A percentile compares a stretch with the other conserved stretches of the same genome.
Evolutionary conservation across 345 rosid genomes (phyloP).

Genomic region (Rhodomyrtus tomentosa): DNA sequence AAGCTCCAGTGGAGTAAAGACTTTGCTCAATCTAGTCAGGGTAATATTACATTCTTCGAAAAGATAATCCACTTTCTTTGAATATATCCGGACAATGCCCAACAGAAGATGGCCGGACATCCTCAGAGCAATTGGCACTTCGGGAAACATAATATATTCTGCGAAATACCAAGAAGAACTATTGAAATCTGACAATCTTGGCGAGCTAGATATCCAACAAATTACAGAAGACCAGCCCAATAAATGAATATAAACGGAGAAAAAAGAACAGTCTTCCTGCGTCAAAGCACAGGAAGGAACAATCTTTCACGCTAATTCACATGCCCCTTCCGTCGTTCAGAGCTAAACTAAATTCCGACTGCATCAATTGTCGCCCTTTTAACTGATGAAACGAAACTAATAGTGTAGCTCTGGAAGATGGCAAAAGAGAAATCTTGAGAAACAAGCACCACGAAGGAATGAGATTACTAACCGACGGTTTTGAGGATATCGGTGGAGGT

Average conservation of each 20-base stretch:
- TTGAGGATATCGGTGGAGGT: constrained; percentile 49
- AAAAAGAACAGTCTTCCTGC: neutral
- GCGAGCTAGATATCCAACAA: neutral
- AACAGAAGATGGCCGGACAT: constrained; percentile 68
- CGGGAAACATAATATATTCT: constrained; percentile 65
- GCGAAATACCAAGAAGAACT: neutral
- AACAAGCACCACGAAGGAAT: neutral
- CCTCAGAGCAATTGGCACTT: constrained; percentile 71
- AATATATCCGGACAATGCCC: constrained; percentile 77
- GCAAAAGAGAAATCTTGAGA: neutral
- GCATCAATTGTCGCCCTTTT: neutral
- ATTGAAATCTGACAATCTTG: neutral
- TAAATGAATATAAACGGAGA: neutral
- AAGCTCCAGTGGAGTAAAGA: constrained; percentile 31
- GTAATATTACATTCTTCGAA: constrained; percentile 42
- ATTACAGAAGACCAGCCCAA: neutral
- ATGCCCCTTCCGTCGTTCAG: neutral
- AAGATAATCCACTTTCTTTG: constrained; percentile 81
- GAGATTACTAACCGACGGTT: constrained; percentile 32
- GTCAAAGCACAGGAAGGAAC: neutral
- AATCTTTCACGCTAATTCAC: neutral
- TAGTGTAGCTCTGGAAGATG: neutral
- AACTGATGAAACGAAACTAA: neutral
- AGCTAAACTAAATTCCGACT: neutral
- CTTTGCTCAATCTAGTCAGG: constrained; percentile 33